Percentiles rank a stretch among this genome's conserved stretches.
phyloP scores from a whole-genome alignment of 169 alveolate genomes.

The Amoebophrya sp. region DNA sequence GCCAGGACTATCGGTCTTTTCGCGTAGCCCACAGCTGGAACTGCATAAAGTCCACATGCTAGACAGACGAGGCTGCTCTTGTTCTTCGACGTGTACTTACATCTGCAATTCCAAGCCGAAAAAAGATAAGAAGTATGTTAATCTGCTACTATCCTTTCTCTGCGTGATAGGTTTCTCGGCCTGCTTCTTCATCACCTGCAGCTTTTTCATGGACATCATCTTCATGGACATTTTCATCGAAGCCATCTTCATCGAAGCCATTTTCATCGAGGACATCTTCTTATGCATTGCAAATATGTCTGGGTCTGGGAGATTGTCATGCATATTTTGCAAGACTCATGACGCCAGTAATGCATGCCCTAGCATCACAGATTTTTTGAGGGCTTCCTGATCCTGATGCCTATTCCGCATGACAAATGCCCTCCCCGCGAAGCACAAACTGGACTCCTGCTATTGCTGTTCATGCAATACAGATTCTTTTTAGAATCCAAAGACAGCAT shows the following conservation, averaged over 20 bases:
- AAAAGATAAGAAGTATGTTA: too few species aligned
- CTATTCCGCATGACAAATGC: too few species aligned
- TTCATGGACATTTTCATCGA: not conserved
- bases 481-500: too few species aligned
- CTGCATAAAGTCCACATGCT: not conserved
- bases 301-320: too few species aligned
- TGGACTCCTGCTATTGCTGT: too few species aligned
- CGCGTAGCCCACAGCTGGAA: not conserved
- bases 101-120: not conserved
- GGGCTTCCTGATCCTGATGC: too few species aligned
- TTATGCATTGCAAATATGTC: too few species aligned
- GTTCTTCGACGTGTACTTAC: not conserved
- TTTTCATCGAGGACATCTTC: not conserved
- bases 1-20: not conserved
- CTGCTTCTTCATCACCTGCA: not conserved
- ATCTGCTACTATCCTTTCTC: not conserved
- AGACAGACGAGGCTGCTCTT: not conserved
- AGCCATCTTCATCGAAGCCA: not conserved
- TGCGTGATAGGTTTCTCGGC: not conserved
- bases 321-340: too few species aligned
- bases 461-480: too few species aligned
- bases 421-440: too few species aligned
- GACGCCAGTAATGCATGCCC: too few species aligned
- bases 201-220: not conserved
- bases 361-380: too few species aligned